A percentile compares a stretch with the other conserved stretches of the same genome.
Evolutionary conservation across 1,139 yeast species (phyloP).

Genomic region (Wickerhamomyces sp.): DNA sequence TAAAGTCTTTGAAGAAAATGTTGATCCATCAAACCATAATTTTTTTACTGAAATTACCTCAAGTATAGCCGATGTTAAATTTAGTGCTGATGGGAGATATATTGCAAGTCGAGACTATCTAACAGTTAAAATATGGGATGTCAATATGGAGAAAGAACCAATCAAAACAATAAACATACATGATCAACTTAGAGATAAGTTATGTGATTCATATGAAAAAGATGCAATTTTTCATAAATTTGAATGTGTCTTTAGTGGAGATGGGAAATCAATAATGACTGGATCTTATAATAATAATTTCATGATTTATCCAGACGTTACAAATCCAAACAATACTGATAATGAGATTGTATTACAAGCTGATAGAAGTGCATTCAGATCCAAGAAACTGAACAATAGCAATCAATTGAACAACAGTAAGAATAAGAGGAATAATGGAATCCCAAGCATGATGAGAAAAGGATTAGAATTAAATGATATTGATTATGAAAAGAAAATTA

Average conservation of each 20-base stretch:
- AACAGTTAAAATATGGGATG: slow-evolving; percentile 98
- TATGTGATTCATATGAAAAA: slow-evolving; percentile 96
- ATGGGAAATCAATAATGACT: slow-evolving; percentile 88
- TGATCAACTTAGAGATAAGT: slow-evolving; percentile 86
- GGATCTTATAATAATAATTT: slow-evolving; percentile 97
- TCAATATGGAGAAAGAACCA: slow-evolving; percentile 95
- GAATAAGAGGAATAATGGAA: slow-evolving; percentile 22
- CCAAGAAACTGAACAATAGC: slow-evolving; percentile 45
- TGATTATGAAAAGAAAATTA: slow-evolving; percentile 90
- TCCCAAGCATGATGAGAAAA: slow-evolving; percentile 33
- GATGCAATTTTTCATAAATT: slow-evolving; percentile 98
- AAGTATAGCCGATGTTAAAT: slow-evolving; percentile 89
- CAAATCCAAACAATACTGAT: slow-evolving; percentile 34
- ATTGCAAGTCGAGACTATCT: slow-evolving; percentile 94
- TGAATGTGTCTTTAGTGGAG: slow-evolving; percentile 94
- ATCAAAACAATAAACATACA: slow-evolving; percentile 92
- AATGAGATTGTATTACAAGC: slow-evolving; percentile 88
- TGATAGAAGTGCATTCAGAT: slow-evolving; percentile 94
- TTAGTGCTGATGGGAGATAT: slow-evolving; percentile 88
- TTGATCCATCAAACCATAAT: slow-evolving; percentile 89
- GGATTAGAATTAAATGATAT: slow-evolving; percentile 70
- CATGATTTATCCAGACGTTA: slow-evolving; percentile 89
- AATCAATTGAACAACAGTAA: slow-evolving; percentile 7
- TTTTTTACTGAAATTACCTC: slow-evolving; percentile 97
- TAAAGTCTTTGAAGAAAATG: slow-evolving; percentile 85